Conservation (phyloP, 345 rosid species). For the Heritiera littoralis region DNA sequence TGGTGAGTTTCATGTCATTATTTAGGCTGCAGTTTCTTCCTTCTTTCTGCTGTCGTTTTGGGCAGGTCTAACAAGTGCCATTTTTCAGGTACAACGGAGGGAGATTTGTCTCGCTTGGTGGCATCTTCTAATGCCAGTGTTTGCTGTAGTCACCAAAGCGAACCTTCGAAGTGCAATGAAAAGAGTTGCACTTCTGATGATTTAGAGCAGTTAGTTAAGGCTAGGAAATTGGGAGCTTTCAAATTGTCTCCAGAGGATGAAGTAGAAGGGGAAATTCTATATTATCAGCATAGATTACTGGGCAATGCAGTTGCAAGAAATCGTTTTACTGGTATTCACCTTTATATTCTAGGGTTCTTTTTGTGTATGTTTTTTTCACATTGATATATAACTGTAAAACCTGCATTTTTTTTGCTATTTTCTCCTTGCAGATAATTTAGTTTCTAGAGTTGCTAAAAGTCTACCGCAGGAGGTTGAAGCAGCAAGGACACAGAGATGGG, state of each 20-base stretch:
- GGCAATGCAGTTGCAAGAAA: constrained; percentile 64
- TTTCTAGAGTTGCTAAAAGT: constrained; percentile 51
- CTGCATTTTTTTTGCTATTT: constrained; percentile 16
- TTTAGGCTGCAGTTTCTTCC: constrained; percentile 2
- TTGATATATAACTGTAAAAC: not conserved
- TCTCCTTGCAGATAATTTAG: constrained; percentile 58
- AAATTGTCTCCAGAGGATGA: constrained; percentile 83
- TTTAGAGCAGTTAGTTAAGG: constrained; percentile 46
- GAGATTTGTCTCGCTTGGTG: constrained; percentile 49
- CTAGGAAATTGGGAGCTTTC: constrained; percentile 48
- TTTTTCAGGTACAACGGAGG: constrained; percentile 52
- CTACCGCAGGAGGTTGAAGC: constrained; percentile 75
- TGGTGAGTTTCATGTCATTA: constrained; percentile 18
- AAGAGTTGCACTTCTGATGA: constrained; percentile 28
- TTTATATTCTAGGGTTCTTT: not conserved
- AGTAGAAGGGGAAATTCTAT: constrained; percentile 90
- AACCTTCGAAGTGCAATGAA: constrained; percentile 40
- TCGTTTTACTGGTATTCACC: constrained; percentile 59
- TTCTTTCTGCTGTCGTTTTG: constrained; percentile 9
- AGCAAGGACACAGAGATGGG: constrained; percentile 69
- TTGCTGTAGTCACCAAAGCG: constrained; percentile 46
- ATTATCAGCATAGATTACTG: constrained; percentile 70
- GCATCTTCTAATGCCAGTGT: constrained; percentile 46
- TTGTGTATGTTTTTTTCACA: not conserved
- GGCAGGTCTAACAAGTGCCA: constrained; percentile 19